Percentiles rank a stretch among this genome's conserved stretches.
Evolutionary conservation across 2,329 filamentous ascomycete species (phyloP).

Genomic region (Alternaria arborescens): DNA sequence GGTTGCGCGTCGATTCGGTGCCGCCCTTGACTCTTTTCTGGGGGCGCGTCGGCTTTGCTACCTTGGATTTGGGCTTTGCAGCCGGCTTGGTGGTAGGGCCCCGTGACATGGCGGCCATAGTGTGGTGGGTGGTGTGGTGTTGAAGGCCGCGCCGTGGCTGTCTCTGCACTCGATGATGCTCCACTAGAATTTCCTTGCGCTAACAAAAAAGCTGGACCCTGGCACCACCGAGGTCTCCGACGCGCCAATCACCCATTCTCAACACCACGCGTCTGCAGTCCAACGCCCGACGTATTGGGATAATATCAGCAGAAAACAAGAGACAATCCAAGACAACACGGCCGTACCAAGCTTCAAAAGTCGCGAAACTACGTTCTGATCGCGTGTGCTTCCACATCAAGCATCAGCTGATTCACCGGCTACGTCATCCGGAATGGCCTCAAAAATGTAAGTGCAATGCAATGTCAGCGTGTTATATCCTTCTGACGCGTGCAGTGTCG

Average conservation of each 20-base stretch:
- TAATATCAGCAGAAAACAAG: neutral
- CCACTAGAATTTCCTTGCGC: slow-evolving; percentile 44
- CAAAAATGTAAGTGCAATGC: slow-evolving; percentile 59
- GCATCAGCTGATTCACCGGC: neutral
- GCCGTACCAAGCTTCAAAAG: neutral
- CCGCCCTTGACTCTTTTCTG: slow-evolving; percentile 71
- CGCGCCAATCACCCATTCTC: slow-evolving; percentile 22
- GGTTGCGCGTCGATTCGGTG: slow-evolving; percentile 80
- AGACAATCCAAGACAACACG: neutral
- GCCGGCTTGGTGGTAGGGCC: slow-evolving; percentile 34
- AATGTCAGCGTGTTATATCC: neutral
- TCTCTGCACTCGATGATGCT: slow-evolving; percentile 20
- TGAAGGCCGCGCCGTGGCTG: slow-evolving; percentile 12
- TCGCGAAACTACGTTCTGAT: neutral
- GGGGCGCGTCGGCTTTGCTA: slow-evolving; percentile 53
- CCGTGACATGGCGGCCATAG: slow-evolving; percentile 57
- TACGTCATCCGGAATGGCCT: slow-evolving; percentile 56
- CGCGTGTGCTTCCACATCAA: neutral
- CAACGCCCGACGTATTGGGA: neutral
- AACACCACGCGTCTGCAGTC: slow-evolving; percentile 24
- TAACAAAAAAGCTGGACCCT: slow-evolving; percentile 32
- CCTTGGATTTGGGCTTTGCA: slow-evolving; percentile 27
- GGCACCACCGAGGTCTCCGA: slow-evolving; percentile 21
- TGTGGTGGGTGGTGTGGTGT: slow-evolving; percentile 18
- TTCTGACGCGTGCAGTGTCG: slow-evolving; percentile 65